A percentile compares a stretch with the other conserved stretches of the same genome.
phyloP scores from a whole-genome alignment of 176 grass and related monocot species.

The Otatea glauca region DNA sequence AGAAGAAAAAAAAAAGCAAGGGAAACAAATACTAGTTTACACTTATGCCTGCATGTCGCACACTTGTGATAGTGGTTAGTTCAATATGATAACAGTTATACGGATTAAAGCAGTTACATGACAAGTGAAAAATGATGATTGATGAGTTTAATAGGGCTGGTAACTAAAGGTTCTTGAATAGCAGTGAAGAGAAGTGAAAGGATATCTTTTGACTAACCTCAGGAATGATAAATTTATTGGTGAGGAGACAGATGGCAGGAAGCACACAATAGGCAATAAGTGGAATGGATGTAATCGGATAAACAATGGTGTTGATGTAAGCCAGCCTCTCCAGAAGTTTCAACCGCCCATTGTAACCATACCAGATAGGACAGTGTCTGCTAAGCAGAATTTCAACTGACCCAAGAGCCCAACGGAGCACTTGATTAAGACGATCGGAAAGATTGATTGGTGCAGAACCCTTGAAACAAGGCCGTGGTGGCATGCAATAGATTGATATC shows the following conservation, averaged over 20 bases:
- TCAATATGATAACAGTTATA: background rate
- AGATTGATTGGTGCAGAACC: slow-evolving; percentile 98
- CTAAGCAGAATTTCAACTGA: slow-evolving; percentile 94
- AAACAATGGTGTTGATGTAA: slow-evolving; percentile 98
- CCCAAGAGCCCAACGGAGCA: slow-evolving; percentile 95
- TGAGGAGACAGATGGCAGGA: slow-evolving; percentile 98
- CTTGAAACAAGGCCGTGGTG: slow-evolving; percentile 82
- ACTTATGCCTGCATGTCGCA: background rate
- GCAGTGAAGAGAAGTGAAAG: background rate
- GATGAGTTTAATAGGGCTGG: background rate
- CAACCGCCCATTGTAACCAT: slow-evolving; percentile 77
- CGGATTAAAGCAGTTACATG: background rate
- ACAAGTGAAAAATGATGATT: background rate
- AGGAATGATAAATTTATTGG: slow-evolving; percentile 97
- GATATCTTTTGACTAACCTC: slow-evolving; percentile 60
- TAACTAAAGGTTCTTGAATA: background rate
- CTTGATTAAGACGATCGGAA: slow-evolving; percentile 95
- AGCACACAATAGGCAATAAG: slow-evolving; percentile 95
- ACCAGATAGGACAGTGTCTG: slow-evolving; percentile 99
- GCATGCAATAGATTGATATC: slow-evolving; percentile 98
- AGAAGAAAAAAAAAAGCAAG: background rate
- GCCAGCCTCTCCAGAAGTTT: slow-evolving; percentile 93
- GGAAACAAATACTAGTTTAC: background rate
- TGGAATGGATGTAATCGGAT: slow-evolving; percentile 93
- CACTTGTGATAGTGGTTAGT: background rate